Evolutionary conservation across 1,139 yeast species (phyloP), one percentile per base, ranked within the genome.

Genomic region (Meyerozyma athensensis): DNA sequence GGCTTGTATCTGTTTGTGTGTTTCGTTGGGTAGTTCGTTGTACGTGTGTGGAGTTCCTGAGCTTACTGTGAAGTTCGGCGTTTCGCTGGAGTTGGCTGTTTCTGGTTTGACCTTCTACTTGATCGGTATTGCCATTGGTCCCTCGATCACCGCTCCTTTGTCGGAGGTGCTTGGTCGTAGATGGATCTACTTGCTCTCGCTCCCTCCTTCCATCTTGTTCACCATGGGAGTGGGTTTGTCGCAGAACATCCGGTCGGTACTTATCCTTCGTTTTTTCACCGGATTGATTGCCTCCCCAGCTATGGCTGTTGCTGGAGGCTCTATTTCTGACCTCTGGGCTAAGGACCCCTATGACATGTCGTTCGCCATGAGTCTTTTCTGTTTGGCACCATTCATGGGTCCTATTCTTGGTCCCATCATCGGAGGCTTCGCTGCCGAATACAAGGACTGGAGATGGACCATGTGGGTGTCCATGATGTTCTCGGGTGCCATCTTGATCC

Each of bases 271-370:
- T 48, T 85, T 87, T 56, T 76, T 89, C 48, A 74, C 89, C 26
- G 97, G 97, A 3, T 68, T 83, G 22, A 70, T 84, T 41, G 86
- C 94, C 1, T 79, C 92, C 4, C 96, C 96, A 4, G 89, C 95
- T 0, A 68, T 89, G 54, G 81, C 95, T 4, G 79, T 86, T 47
- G 96, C 92, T 9, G 94, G 90, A 41, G 97, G 96, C 42, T 79
- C 95, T 3, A 74, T 87, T 43, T 72, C 83, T 41, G 97, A 89
- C 59, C 61, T 82, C 31, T 82, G 86, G 81, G 49, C 59, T 3
- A 44, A 47, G 20, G 73, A 69, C 31, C 77, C 79, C n/a, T 72
- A 70, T 33, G 78, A 78, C 52, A 62, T 78, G 53, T 83, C 86
- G 12, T 50, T 80, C 13, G 90, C 92, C 14, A 75, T 84, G 76